Evolutionary conservation across 495 filamentous ascomycete species (phyloP), one percentile per base, ranked within the genome.

Genomic region (Poronia punctata): DNA sequence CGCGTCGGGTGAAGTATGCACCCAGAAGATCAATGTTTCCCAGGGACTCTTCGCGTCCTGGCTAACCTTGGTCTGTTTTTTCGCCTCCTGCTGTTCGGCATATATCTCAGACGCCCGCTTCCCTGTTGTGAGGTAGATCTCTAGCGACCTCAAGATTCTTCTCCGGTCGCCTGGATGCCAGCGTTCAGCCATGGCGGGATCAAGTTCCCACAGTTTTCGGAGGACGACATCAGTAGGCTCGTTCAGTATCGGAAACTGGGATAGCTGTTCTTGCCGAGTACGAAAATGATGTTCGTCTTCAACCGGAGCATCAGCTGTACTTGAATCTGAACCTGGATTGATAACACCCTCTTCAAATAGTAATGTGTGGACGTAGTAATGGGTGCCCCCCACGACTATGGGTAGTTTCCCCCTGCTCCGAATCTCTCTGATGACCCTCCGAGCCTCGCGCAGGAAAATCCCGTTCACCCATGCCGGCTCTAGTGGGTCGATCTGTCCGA

Each of bases 111-210:
- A 93, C 9, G 93, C 88, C 14, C 67, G 79, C 43, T 68, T 77
- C 2, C 88, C 86, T 6, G 85, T 92, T 38, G 74, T 71, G 17
- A 92, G 76, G 53, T 76, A 96, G 35, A 99, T 94, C 54, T 94
- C 84, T 5, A 99, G 71, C 2, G 88, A 95, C 27, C 87, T 79
- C 33, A 76, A 76, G 46, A 99, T 95, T 57, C 95, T 97, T 31
- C 93, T 80, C 17, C 71, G 65, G 49, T 99, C 93, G 25, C 86
- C 87, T 1, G 90, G 90, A 57, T 99, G 93, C 93, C 93, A 99
- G 34, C 80, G 73, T 36, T 79, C 72, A 11, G 93, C 93, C 80
- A 96, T 95, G 3, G 71, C 64, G 2, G 92, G 92, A 59, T 99
- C 93, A 0, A 96, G 81, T 52, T 83, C 74, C 38, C 67, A 68